Percentiles rank a stretch among this genome's conserved stretches.
Evolutionary conservation across 2,329 filamentous ascomycete genomes (phyloP).

Genomic region (Fusarium pseudograminearum): DNA sequence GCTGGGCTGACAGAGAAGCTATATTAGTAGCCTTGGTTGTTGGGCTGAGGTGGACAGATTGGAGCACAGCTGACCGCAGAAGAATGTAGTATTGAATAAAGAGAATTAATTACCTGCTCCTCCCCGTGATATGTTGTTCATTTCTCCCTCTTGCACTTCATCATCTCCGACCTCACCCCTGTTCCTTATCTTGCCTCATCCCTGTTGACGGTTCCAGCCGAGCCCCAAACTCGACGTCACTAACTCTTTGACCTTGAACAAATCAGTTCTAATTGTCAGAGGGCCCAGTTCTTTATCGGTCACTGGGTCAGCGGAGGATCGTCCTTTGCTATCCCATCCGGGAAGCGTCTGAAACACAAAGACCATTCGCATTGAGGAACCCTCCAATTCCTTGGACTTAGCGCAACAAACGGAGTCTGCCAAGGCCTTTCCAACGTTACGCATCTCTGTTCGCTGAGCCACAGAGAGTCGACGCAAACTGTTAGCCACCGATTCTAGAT

Average conservation of each 20-base stretch:
- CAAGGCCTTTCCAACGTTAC: constrained; percentile 21
- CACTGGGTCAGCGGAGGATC: constrained; percentile 35
- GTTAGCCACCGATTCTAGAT: constrained; percentile 27
- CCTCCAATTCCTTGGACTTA: constrained; percentile 21
- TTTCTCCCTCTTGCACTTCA: constrained; percentile 21
- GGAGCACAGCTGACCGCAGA: constrained; percentile 3
- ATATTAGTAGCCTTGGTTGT: not conserved
- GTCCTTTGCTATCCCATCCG: constrained; percentile 17
- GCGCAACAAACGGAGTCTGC: constrained; percentile 21
- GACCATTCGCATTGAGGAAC: constrained; percentile 12
- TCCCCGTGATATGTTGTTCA: constrained; percentile 6
- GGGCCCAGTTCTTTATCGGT: constrained; percentile 22
- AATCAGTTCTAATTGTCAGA: constrained; percentile 10
- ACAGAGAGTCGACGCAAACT: constrained; percentile 32
- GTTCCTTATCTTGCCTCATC: constrained; percentile 9
- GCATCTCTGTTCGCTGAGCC: constrained; percentile 29
- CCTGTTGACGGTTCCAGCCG: constrained; percentile 31
- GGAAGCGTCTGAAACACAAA: constrained; percentile 35
- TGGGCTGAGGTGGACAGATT: constrained; percentile 31
- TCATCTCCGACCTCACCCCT: constrained; percentile 15
- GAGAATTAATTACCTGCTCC: constrained; percentile 1
- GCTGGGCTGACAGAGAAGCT: constrained; percentile 38
- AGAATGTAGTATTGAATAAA: not conserved
- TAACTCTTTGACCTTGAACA: constrained; percentile 12
- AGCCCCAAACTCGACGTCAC: constrained; percentile 40